Evolutionary conservation across 176 grass and related monocot genomes (phyloP).

Genomic region (Stipa capillata): DNA sequence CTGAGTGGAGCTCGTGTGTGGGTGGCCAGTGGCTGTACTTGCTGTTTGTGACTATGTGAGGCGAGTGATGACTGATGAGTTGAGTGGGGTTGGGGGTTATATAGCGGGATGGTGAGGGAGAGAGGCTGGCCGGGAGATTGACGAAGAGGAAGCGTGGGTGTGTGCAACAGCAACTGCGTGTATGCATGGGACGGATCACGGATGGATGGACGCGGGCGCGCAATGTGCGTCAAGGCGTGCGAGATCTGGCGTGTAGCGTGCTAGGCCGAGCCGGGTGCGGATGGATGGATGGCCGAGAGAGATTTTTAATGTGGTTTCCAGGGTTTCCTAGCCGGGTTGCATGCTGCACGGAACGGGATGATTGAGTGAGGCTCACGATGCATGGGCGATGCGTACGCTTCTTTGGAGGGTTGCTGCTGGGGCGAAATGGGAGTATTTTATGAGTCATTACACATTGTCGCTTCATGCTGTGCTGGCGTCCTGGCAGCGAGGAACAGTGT

Average conservation of each 20-base stretch:
- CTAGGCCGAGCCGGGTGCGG: not conserved
- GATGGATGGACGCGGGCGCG: not conserved
- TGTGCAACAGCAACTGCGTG: not conserved
- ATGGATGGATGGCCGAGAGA: not conserved
- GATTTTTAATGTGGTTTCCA: no score
- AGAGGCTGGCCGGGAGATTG: not conserved
- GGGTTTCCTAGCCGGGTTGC: no score
- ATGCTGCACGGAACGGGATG: not conserved
- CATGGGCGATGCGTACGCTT: not conserved
- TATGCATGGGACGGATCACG: constrained; percentile 15
- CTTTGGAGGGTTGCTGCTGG: not conserved
- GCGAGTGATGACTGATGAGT: not conserved
- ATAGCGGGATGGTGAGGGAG: constrained; percentile 3
- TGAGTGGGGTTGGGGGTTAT: constrained; percentile 20
- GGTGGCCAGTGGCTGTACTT: constrained; percentile 25
- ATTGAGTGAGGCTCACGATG: not conserved
- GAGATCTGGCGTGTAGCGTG: constrained; percentile 11
- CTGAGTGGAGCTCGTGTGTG: constrained; percentile 2
- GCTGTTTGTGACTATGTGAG: not conserved
- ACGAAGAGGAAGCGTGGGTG: not conserved
- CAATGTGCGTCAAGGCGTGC: constrained; percentile 10
- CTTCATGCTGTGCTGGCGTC: not conserved
- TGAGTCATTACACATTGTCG: not conserved
- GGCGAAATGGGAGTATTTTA: not conserved
- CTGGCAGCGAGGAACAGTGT: not conserved